These are phyloP conservation scores for Metarhizium brunneum DNA, from an alignment of 2,329 filamentous ascomycete genomes.

Conservation along the genomic window DNA sequence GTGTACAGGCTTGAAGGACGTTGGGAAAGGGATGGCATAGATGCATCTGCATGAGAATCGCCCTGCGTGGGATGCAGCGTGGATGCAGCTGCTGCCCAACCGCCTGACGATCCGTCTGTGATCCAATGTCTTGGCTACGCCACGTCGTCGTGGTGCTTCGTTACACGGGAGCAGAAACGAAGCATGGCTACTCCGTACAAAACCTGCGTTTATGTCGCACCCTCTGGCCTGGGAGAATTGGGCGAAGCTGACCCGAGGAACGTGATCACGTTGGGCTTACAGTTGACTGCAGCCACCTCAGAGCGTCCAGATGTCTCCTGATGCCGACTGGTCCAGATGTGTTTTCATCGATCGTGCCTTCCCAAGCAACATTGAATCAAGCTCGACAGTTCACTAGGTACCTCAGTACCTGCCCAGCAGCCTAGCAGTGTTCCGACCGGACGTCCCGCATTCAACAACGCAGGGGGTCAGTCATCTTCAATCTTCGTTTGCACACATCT, in stretches of 20 bases:
- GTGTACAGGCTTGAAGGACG: neutral
- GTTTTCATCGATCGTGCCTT: no score
- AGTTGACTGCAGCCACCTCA: neutral
- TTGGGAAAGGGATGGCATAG: neutral
- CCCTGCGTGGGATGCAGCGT: constrained; percentile 1
- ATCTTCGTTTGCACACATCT: no score
- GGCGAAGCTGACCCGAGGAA: neutral
- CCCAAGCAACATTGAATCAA: no score
- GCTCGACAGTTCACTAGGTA: no score
- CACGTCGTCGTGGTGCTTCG: neutral
- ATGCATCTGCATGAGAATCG: constrained; percentile 1
- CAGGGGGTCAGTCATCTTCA: no score
- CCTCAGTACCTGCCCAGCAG: no score
- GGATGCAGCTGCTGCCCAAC: constrained; percentile 3
- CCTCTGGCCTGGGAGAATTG: neutral
- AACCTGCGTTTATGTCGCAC: neutral
- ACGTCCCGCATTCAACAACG: no score
- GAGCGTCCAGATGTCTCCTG: neutral
- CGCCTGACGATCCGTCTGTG: neutral
- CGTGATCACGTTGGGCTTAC: neutral
- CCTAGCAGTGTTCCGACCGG: no score
- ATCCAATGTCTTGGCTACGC: neutral
- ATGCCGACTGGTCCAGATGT: no score
- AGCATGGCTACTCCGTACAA: neutral
- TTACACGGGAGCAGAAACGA: neutral